Evolutionary conservation across 805 yeast species (phyloP), one percentile per base, ranked within the genome.

Genomic region (Teunomyces atbi): DNA sequence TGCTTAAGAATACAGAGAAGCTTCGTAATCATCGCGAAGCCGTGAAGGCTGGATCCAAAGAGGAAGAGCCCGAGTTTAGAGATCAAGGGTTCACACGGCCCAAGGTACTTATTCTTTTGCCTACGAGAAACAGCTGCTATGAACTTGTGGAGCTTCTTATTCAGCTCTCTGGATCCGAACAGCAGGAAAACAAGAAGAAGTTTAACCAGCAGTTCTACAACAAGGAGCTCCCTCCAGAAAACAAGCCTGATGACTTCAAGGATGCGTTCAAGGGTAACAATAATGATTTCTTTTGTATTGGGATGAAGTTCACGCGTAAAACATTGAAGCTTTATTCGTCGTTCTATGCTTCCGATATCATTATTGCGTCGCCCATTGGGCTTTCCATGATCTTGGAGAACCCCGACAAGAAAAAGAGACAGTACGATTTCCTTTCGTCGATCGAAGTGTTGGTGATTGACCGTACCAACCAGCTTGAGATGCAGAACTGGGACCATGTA

Each of bases 41-140:
- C 15, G 71, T 68, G 2, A 52, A 50, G 11, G 58, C 56, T 3
- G 44, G 40, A 1, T 23, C 41, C 13, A 28, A 18, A 4, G 34
- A 34, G 6, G 59, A 62, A 54, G 83, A 78, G 49, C 79, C 79
- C 10, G 95, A 89, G 56, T 75, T 77, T 52, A 71, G 96, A 46
- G 99, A 94, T 62, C 98, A 94, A 65, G 98, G 99, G 23, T 94
- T 89, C 62, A 91, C 97, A 0, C 77, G 98, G 51, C 96, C 99
- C 1, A 91, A 90, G 58, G 90, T 86, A 1, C 68, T 94, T 46
- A 80, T 92, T 4, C 65, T 94, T 20, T 69, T 89, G 34, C 98
- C 99, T 10, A 89, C 96, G 0, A 78, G 97, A 58, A 78, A 89
- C 54, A 69, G 84, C 7, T 89, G 94, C 21, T 83, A 80, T 60